Evolutionary conservation across 345 rosid species (phyloP).

Genomic region (Jatropha curcas): DNA sequence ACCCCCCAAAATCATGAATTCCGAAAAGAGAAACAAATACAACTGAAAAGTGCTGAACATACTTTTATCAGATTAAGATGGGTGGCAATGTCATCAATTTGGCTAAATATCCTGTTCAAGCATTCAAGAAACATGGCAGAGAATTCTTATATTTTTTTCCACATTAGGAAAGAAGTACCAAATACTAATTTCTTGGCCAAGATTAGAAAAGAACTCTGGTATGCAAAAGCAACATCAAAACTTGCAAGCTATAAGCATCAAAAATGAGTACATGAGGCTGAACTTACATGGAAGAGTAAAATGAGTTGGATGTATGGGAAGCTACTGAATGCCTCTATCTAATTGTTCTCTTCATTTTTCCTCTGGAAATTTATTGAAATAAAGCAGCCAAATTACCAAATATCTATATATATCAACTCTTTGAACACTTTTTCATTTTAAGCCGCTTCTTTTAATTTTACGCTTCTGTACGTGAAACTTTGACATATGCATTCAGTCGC

Average conservation of each 20-base stretch:
- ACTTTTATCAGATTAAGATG: not conserved
- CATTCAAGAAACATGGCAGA: slow-evolving; percentile 10
- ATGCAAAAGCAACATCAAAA: not conserved
- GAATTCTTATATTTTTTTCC: not conserved
- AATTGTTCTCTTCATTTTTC: not conserved
- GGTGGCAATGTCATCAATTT: slow-evolving; percentile 5
- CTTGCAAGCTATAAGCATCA: not conserved
- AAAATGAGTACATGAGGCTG: not conserved
- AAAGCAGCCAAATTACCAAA: too few species aligned
- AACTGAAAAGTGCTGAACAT: not conserved
- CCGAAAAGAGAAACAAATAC: not conserved
- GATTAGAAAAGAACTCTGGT: not conserved
- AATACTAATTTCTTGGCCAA: not conserved
- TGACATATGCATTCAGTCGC: too few species aligned
- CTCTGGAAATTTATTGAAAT: not conserved
- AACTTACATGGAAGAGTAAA: not conserved
- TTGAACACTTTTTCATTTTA: too few species aligned
- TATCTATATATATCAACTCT: too few species aligned
- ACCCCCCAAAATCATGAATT: slow-evolving; percentile 22
- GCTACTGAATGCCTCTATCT: too few species aligned
- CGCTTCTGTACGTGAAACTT: too few species aligned
- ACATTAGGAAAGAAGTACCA: not conserved
- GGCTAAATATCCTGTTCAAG: not conserved
- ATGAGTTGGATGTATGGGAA: not conserved
- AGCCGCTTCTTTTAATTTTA: too few species aligned